Base-by-base conservation (phyloP, 2,329 filamentous ascomycete species). In the Cercospora sp. region DNA sequence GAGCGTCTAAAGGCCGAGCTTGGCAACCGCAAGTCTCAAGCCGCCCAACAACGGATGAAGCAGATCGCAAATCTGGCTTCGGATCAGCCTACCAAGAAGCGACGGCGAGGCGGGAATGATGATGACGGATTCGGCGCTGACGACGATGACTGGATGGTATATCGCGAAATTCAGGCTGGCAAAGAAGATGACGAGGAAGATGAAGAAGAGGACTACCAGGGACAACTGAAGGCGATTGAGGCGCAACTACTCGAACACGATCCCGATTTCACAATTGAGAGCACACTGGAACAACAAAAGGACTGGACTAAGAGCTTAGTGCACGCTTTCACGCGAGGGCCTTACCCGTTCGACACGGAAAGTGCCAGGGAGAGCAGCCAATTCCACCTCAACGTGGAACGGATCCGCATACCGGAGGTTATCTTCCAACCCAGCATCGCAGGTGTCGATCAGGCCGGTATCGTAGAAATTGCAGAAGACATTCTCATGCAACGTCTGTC, bases 391-490 rank as follows among this genome's bases (percentile, higher is more conserved):
- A 99, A 99, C 79, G 93, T 99, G 87, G 95, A 99, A 89, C 93
- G 95, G 80, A 98, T 99, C 92, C 94, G 95, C 85, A 94, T 94
- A 82, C 95, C 95, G 76, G 95, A 99, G 87, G 94, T 95, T 84
- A 91, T 99, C 78, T 99, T 99, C 92, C 93, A 97, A 87, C 95
- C 95, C 80, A 94, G 91, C 75, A 94, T 98, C 76, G 88, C 98
- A 78, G 95, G 95, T 89, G 94, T 97, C 79, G 95, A 99, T 79
- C 95, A 99, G 81, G 93, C 94, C 1, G 95, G 95, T 30, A 87
- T 99, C 61, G 86, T 97, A 18, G 95, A 99, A 79, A 96, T 98
- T 67, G 91, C 92, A 0, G 90, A 93, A 16, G 93, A 96, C 75
- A 95, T 99, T 70, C 84, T 98, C 26, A 93, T 88, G 57, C 92